phyloP scores from a whole-genome alignment of 305 asterid species.

The Ajuga reptans region DNA sequence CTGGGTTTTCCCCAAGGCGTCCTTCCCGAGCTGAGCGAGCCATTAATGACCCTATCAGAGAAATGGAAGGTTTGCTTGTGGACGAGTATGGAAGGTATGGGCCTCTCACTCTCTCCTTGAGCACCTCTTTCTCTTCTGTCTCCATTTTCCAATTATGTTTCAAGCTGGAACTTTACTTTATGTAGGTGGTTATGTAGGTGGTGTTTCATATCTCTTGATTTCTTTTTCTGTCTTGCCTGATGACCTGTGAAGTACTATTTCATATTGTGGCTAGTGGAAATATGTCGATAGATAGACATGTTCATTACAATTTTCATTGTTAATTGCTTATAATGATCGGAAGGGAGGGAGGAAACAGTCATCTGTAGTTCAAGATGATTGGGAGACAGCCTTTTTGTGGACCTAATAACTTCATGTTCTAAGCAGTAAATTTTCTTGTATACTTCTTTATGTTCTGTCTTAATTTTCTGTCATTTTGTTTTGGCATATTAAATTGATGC shows the following conservation, averaged over 20 bases:
- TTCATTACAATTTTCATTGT: slow-evolving; percentile 13
- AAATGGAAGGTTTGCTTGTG: slow-evolving; percentile 89
- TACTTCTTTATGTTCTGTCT: too few species aligned
- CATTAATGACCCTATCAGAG: slow-evolving; percentile 86
- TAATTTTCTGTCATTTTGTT: too few species aligned
- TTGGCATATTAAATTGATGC: background rate
- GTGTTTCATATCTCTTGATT: slow-evolving; percentile 7
- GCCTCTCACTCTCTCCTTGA: slow-evolving; percentile 13
- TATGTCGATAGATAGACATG: slow-evolving; percentile 14
- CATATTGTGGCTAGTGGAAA: slow-evolving; percentile 12
- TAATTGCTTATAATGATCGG: background rate
- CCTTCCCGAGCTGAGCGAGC: slow-evolving; percentile 85
- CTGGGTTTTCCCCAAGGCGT: slow-evolving; percentile 59
- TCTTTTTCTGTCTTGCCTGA: slow-evolving; percentile 8
- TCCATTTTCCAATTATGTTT: background rate
- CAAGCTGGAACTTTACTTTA: slow-evolving; percentile 1
- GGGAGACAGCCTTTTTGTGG: too few species aligned
- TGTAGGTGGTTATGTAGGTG: slow-evolving; percentile 5
- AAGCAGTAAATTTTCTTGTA: too few species aligned
- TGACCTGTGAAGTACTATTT: slow-evolving; percentile 6
- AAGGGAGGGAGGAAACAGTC: too few species aligned
- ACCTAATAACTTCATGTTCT: too few species aligned
- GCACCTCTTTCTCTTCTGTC: slow-evolving; percentile 10
- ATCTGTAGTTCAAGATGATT: too few species aligned
- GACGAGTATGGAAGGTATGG: slow-evolving; percentile 88